Evolutionary conservation across 2,329 filamentous ascomycete species (phyloP).

Genomic region (Neofusicoccum ribis): DNA sequence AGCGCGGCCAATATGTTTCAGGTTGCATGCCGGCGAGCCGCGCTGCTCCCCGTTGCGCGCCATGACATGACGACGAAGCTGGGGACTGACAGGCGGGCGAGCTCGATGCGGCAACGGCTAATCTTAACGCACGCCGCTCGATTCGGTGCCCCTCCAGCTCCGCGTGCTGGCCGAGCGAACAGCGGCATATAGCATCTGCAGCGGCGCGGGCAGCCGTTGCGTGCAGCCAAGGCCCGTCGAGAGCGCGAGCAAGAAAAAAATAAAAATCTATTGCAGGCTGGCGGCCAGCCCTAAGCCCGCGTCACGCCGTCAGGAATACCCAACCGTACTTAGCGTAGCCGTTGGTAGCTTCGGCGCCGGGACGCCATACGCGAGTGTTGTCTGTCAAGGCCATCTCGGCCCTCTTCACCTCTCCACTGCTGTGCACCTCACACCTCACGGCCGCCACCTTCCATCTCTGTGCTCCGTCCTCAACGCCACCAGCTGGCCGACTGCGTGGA

Average conservation of each 20-base stretch:
- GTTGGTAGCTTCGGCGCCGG: constrained; percentile 7
- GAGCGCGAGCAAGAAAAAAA: neutral
- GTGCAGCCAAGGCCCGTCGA: neutral
- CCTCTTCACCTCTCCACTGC: constrained; percentile 4
- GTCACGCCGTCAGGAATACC: neutral
- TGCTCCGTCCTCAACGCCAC: constrained; percentile 5
- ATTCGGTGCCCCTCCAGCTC: neutral
- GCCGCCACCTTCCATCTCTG: constrained; percentile 17
- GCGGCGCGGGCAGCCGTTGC: neutral
- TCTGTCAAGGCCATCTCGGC: neutral
- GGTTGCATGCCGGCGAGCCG: constrained; percentile 8
- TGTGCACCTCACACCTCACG: constrained; percentile 6
- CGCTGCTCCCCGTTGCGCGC: neutral
- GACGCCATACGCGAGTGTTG: neutral
- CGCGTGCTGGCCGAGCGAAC: no score
- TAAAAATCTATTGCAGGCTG: neutral
- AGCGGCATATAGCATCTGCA: neutral
- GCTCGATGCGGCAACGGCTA: neutral
- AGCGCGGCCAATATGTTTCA: constrained; percentile 16
- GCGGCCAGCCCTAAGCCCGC: neutral
- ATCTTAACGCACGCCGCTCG: neutral
- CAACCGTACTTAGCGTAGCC: neutral
- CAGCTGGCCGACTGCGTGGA: constrained; percentile 13
- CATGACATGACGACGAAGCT: constrained; percentile 9
- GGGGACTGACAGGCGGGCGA: neutral